Base-by-base conservation (phyloP, 768 basidiomycete species). In the Naganishia kalamii region DNA sequence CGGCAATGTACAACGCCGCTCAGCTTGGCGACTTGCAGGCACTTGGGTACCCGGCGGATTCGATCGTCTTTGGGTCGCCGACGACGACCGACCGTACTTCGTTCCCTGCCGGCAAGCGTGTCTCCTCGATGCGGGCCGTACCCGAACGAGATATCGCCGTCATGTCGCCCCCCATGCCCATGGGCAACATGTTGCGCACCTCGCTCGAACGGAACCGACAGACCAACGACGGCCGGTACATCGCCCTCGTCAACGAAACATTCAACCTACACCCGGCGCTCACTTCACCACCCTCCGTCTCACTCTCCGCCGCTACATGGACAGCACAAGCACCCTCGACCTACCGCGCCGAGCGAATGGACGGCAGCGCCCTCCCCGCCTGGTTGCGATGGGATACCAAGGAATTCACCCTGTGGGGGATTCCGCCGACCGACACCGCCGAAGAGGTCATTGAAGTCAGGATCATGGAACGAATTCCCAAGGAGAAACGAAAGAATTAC, bases 371-470 rank as follows among this genome's bases (percentile, higher is more conserved):
- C 23, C 44, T 78, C 23, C 77, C 77, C 11, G 63, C 62, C 3
- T 78, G 77, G 77, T 68, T 78, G 17, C 77, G 76, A 52, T 78
- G 76, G 63, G 77, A 78, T 57, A 65, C 69, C 19, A 66, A 74
- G 25, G 77, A 78, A 60, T 62, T 78, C 25, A 75, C 76, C 57
- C 67, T 78, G 30, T 78, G 77, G 77, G 77, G 77, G 44, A 74
- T 78, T n/a, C 75, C 77, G 23, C 65, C 68, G 0, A 52, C 75
- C 27, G 35, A 49, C 17, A 64, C 70, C 27, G 57, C 70, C 1
- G 77, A 73, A 2, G 70, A 74, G 27, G 67, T 73, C 3, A 68
- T 70, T 12, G 54, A 65, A 11, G 69, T 78, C 29, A 62, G 66
- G 59, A 75, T 78, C 54, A 61, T 78, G 12, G 77, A 78, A 67